Conservation (phyloP, 2,329 filamentous ascomycete genomes). For the Colletotrichum euphorbiae region DNA sequence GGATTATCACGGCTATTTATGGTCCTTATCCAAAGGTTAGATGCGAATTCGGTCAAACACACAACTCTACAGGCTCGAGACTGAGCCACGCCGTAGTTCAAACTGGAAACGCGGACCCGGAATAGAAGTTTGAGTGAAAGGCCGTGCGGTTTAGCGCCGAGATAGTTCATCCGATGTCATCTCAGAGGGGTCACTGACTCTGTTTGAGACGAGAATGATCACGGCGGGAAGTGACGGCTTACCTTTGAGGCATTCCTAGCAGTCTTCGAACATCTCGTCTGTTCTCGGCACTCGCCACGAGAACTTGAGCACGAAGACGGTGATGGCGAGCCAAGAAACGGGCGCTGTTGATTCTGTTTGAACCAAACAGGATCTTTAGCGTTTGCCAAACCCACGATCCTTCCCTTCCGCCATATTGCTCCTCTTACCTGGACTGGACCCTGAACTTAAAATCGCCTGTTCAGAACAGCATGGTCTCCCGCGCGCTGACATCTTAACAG, state of each 20-base stretch:
- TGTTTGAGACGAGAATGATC: background rate
- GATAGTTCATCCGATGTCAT: slow-evolving; percentile 20
- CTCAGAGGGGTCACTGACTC: background rate
- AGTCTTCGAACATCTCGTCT: too few species aligned
- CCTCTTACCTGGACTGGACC: slow-evolving; percentile 15
- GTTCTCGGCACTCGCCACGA: too few species aligned
- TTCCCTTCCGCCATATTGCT: background rate
- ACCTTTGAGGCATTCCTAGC: too few species aligned
- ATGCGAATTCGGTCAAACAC: too few species aligned
- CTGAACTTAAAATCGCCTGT: background rate
- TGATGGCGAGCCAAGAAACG: background rate
- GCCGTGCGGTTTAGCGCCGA: slow-evolving; percentile 12
- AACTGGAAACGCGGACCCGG: slow-evolving; percentile 1
- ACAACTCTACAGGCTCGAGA: background rate
- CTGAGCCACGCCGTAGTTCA: slow-evolving; percentile 14
- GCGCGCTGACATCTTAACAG: too few species aligned
- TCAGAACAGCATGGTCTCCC: background rate
- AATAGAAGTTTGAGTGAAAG: slow-evolving; percentile 13
- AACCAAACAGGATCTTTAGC: too few species aligned
- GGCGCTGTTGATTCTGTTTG: background rate
- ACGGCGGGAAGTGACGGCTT: too few species aligned
- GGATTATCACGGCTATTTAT: too few species aligned
- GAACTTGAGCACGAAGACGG: too few species aligned
- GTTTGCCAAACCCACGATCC: background rate
- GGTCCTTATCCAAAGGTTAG: too few species aligned